Base-by-base conservation (phyloP, 306 rosid species). In the Fragaria iinumae region DNA sequence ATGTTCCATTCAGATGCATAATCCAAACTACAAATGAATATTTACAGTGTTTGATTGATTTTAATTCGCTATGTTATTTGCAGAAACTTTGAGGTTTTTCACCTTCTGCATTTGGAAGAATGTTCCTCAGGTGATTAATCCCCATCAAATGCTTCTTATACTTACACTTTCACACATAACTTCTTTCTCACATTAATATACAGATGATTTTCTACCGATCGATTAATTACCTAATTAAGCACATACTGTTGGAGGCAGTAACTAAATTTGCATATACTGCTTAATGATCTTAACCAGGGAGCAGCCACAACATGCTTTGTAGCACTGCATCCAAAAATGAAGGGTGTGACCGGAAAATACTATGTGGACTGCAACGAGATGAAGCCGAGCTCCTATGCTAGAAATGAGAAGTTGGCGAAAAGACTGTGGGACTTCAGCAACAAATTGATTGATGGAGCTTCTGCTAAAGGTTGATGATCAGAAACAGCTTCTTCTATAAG, bases 371-470 rank as follows among this genome's bases (percentile, higher is more conserved):
- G 97, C 85, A 95, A 92, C 50, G 93, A 89, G 86, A 75, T 78
- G 79, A 17, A 65, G 62, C 91, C 97, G 4, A 87, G 93, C 81
- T 75, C 85, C 2, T 75, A 73, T 29, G 97, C 96, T 1, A 82
- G 76, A 20, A 75, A 90, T 65, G 49, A 82, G 59, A 69, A 2
- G 45, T 71, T 92, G 60, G 97, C 89, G 14, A 76, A 23, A 41
- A 83, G 83, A 60, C 90, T 95, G 4, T 95, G 99, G 99, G 97
- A 92, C 76, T 90, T 88, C 82, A 95, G 97, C 92, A 83, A 89
- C 87, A 80, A 75, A n/a, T 49, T 92, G 75, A 73, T 95, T 76
- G 69, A 69, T 29, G 80, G 92, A 47, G 41, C 63, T 79, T 85
- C 63, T 80, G 83, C 86, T 13, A 81, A 79, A 77, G 39, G 18